A percentile compares a stretch with the other conserved stretches of the same genome.
Conservation (phyloP, 2,329 filamentous ascomycete genomes). For the Aspergillus viridinutans region DNA sequence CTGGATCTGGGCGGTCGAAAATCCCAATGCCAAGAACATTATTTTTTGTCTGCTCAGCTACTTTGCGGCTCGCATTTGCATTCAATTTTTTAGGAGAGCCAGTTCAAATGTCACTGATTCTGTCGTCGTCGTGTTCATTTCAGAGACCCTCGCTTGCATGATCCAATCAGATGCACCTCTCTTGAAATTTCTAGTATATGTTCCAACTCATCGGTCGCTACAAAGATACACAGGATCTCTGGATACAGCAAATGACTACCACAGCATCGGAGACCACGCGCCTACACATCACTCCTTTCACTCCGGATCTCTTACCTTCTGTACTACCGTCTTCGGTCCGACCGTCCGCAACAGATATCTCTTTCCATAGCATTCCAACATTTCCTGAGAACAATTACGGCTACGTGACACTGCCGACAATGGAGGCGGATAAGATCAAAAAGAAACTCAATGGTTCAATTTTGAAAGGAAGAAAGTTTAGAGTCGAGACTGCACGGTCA, state of each 20-base stretch:
- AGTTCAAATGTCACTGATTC: background rate
- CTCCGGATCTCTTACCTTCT: constrained; percentile 65
- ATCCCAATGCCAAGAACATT: constrained; percentile 4
- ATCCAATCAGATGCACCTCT: background rate
- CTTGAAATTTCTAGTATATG: background rate
- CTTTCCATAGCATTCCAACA: constrained; percentile 80
- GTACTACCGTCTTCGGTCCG: constrained; percentile 67
- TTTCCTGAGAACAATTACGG: constrained; percentile 90
- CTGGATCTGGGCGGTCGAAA: constrained; percentile 13
- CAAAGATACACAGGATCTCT: background rate
- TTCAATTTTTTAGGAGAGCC: background rate
- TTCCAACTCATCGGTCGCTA: background rate
- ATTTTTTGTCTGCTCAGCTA: background rate
- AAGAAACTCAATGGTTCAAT: constrained; percentile 86
- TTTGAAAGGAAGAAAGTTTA: constrained; percentile 78
- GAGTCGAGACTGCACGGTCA: constrained; percentile 74
- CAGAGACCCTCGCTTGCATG: background rate
- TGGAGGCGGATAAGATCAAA: constrained; percentile 84
- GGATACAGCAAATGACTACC: constrained; percentile 17
- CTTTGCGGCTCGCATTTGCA: background rate
- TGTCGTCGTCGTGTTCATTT: background rate
- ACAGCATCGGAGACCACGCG: constrained; percentile 40
- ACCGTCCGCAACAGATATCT: constrained; percentile 69
- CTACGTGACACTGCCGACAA: constrained; percentile 74
- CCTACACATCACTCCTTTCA: constrained; percentile 86